Conservation (phyloP, 495 filamentous ascomycete genomes). For the Lophiostoma macrostomum region DNA sequence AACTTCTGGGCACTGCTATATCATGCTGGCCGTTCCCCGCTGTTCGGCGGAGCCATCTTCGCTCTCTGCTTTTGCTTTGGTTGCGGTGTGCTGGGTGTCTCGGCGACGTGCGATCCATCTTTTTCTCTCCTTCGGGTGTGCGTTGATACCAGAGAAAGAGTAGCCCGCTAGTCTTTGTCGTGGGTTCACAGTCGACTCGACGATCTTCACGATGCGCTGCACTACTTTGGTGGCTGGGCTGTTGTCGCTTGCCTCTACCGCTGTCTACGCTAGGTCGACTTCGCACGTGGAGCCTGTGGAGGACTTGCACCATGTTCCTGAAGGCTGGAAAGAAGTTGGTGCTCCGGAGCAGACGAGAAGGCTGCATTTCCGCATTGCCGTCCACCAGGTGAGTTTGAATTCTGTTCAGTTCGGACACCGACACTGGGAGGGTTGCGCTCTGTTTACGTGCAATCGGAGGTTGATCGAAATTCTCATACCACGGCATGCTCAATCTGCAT, state of each 20-base stretch:
- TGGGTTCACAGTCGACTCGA: not conserved
- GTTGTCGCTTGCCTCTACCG: slow-evolving; percentile 27
- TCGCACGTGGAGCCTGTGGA: slow-evolving; percentile 25
- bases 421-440: not conserved
- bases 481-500: not conserved
- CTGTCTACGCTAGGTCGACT: slow-evolving; percentile 9
- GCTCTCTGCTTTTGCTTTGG: not conserved
- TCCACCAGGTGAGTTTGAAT: slow-evolving; percentile 30
- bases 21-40: slow-evolving; percentile 12
- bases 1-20: slow-evolving; percentile 14
- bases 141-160: too few relatives aligned
- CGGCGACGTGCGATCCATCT: not conserved
- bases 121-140: not conserved
- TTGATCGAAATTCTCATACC: not conserved
- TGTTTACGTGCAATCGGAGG: too few relatives aligned
- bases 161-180: not conserved
- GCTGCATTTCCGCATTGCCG: slow-evolving; percentile 40
- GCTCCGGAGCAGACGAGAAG: slow-evolving; percentile 24
- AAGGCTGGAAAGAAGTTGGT: slow-evolving; percentile 37
- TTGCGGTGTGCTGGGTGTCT: not conserved
- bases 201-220: slow-evolving; percentile 12
- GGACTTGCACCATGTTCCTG: slow-evolving; percentile 28
- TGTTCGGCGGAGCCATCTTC: not conserved
- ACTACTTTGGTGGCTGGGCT: slow-evolving; percentile 27
- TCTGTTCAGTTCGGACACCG: not conserved